Evolutionary conservation across 2,329 filamentous ascomycete genomes (phyloP).

Genomic region (Cladorrhinum sp.): DNA sequence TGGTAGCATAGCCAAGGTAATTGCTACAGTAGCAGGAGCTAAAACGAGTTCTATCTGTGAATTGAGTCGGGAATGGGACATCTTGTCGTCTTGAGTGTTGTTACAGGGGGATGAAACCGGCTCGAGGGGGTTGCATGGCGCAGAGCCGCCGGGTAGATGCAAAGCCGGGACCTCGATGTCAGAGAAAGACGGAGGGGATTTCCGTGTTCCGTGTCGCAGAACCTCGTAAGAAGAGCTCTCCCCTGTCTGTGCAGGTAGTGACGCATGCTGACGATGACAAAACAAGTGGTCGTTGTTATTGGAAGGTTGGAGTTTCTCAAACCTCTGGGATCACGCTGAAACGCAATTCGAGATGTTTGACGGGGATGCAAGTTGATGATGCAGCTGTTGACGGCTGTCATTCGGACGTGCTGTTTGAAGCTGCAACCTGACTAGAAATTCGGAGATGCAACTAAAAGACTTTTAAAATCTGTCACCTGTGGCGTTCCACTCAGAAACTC

Average conservation of each 20-base stretch:
- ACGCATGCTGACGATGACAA: background rate
- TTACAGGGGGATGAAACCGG: conserved; percentile 27
- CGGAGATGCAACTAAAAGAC: no score
- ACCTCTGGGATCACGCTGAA: conserved; percentile 9
- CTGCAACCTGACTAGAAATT: background rate
- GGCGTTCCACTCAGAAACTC: background rate
- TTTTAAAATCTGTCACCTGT: no score
- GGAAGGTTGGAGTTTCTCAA: background rate
- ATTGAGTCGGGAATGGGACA: conserved; percentile 12
- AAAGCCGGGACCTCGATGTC: conserved; percentile 19
- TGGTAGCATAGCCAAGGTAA: no score
- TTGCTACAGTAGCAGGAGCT: background rate
- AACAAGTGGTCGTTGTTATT: background rate
- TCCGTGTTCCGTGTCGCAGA: conserved; percentile 15
- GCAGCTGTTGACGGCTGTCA: background rate
- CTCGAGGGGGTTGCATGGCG: conserved; percentile 15
- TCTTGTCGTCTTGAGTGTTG: conserved; percentile 17
- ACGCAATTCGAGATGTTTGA: background rate
- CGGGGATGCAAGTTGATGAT: background rate
- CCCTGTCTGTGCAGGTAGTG: conserved; percentile 2
- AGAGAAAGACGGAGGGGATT: conserved; percentile 12
- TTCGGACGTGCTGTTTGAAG: background rate
- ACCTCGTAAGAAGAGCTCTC: background rate
- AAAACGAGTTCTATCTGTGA: background rate
- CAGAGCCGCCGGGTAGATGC: conserved; percentile 17